Evolutionary conservation across 495 filamentous ascomycete species (phyloP).

Genomic region (Penicillium paxilli): DNA sequence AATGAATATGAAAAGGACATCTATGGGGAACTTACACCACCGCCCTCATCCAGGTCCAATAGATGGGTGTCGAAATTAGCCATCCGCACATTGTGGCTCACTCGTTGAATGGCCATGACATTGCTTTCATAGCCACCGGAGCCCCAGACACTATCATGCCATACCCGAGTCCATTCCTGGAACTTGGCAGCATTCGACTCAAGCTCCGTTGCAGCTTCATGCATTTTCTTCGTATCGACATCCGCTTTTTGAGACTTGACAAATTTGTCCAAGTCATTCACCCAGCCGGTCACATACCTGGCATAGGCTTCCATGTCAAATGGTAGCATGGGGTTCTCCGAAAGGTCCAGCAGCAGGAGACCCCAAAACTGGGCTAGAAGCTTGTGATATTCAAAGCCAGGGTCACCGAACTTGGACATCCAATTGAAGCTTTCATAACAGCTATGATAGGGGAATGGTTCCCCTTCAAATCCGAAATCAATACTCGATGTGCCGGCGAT

Average conservation of each 20-base stretch:
- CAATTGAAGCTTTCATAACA: constrained; percentile 89
- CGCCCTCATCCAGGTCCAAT: constrained; percentile 67
- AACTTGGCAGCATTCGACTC: constrained; percentile 61
- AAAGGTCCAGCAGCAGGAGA: constrained; percentile 80
- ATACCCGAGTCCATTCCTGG: constrained; percentile 66
- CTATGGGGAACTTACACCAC: constrained; percentile 57
- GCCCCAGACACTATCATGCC: constrained; percentile 68
- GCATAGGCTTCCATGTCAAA: constrained; percentile 83
- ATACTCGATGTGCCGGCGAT: constrained; percentile 89
- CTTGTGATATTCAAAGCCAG: constrained; percentile 78
- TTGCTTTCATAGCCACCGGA: constrained; percentile 70
- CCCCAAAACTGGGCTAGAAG: constrained; percentile 76
- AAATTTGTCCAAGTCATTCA: constrained; percentile 66
- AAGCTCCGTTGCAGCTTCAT: constrained; percentile 61
- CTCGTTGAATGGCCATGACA: constrained; percentile 59
- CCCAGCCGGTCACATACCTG: constrained; percentile 57
- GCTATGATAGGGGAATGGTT: constrained; percentile 71
- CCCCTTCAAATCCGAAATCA: constrained; percentile 78
- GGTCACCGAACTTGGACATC: constrained; percentile 78
- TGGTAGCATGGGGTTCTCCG: constrained; percentile 77
- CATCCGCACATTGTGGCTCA: constrained; percentile 71
- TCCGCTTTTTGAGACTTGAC: constrained; percentile 51
- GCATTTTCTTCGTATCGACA: constrained; percentile 59
- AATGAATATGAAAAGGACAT: not conserved
- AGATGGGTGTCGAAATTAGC: constrained; percentile 79